Base-by-base conservation (phyloP, 2,329 filamentous ascomycete species). In the Tolypocladium sp. region DNA sequence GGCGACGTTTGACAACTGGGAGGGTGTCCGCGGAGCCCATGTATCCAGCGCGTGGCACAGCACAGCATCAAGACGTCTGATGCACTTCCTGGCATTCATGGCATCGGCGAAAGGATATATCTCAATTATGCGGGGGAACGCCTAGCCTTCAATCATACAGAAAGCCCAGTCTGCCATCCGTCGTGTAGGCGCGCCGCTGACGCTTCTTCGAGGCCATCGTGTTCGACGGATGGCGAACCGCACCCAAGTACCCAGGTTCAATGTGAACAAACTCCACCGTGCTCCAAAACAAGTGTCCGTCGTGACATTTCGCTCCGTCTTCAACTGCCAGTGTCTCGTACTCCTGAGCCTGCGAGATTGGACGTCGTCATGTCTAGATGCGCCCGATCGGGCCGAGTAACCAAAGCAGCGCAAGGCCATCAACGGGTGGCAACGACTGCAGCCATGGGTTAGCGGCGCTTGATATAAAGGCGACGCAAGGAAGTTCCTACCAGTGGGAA, bases 401-500 rank as follows among this genome's bases (percentile, higher is more conserved):
- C 66, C 65, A 67, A 69, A 63, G 59, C 58, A 66, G 66, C 64
- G 59, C 57, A 58, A 55, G 46, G 56, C 44, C 53, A 59, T 58
- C 60, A 63, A 71, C 66, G 69, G 58, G 71, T 75, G 60, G 70
- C 69, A 62, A 75, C 66, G 59, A 76, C 74, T 76, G 33, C 30
- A 30, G 4, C n/a, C 15, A 38, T 20, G 38, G 56, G 55, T 56
- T 17, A 55, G 38, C 27, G 9, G 7, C 15, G 25, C 13, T 20
- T 42, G 37, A 20, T 25, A 8, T 20, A 5, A 22, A 15, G 1
- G 27, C 3, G 17, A 13, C 2, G 33, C 52, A 12, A 17, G n/a
- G 35, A 20, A 22, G 13, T 13, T 64, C 73, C 40, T 85, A 96
- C 93, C 91, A 67, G 89, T 82, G 65, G 94, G 94, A 67, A 97